These are phyloP conservation scores for Ophiostoma fasciatum DNA, from an alignment of 2,329 filamentous ascomycete genomes.

Conservation along the genomic window DNA sequence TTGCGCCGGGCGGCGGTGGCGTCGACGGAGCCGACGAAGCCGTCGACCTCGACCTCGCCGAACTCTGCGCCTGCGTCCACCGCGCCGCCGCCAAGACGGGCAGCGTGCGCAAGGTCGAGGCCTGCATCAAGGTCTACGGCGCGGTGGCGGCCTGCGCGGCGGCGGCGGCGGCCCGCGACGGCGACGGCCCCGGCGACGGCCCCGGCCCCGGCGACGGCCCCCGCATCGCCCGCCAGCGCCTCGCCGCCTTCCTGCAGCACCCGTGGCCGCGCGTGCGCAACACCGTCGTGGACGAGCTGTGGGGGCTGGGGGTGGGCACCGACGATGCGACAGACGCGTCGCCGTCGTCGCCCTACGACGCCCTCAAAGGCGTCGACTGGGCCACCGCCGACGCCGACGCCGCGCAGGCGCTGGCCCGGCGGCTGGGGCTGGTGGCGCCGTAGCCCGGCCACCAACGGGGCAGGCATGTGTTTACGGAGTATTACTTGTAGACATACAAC, in stretches of 20 bases:
- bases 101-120: constrained; percentile 68
- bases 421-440: constrained; percentile 23
- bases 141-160: constrained; percentile 41
- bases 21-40: neutral
- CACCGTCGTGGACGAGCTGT: constrained; percentile 45
- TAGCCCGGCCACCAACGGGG: too few species aligned
- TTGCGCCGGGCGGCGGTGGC: constrained; percentile 24
- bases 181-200: constrained; percentile 24
- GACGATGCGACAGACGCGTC: too few species aligned
- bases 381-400: constrained; percentile 33
- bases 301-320: constrained; percentile 23
- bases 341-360: neutral
- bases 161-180: neutral
- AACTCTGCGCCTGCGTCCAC: constrained; percentile 55
- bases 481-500: too few species aligned
- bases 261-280: constrained; percentile 63
- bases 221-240: constrained; percentile 50
- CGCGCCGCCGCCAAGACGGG: constrained; percentile 71
- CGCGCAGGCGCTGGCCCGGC: constrained; percentile 27
- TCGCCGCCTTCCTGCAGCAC: constrained; percentile 61
- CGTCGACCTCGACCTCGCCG: too few species aligned
- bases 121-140: constrained; percentile 66
- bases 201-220: too few species aligned
- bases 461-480: too few species aligned
- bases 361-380: constrained; percentile 42